Conservation (phyloP, 75 land plant species). For the Selaginella moellendorffii region DNA sequence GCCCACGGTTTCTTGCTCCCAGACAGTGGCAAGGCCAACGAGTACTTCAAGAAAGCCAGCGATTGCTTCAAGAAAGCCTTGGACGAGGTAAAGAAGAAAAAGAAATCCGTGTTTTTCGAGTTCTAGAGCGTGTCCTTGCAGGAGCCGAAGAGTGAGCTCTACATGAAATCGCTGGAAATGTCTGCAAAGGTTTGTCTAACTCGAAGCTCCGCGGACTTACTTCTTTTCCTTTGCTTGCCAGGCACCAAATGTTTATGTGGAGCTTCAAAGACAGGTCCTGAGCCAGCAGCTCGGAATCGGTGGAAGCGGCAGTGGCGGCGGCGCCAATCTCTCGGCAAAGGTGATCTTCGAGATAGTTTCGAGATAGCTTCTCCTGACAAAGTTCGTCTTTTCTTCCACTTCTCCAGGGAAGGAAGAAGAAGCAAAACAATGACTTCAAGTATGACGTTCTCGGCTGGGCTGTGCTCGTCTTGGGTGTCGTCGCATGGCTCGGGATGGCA, state of each 20-base stretch:
- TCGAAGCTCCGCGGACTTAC: background rate
- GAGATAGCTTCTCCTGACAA: background rate
- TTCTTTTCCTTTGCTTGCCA: too few species aligned
- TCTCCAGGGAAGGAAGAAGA: constrained; percentile 36
- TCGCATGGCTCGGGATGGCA: constrained; percentile 55
- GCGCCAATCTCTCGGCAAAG: background rate
- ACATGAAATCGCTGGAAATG: constrained; percentile 1
- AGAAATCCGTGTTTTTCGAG: background rate
- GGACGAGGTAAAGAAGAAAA: constrained; percentile 2
- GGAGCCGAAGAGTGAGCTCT: constrained; percentile 1
- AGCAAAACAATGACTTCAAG: constrained; percentile 42
- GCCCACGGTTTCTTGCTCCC: constrained; percentile 2
- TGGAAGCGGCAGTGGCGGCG: background rate
- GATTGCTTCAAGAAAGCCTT: background rate
- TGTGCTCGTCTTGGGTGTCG: constrained; percentile 50
- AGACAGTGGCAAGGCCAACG: constrained; percentile 2
- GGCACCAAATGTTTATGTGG: background rate
- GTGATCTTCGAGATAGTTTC: background rate
- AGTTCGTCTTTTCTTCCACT: background rate
- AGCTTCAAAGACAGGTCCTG: constrained; percentile 1
- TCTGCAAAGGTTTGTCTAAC: background rate
- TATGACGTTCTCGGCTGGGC: constrained; percentile 64
- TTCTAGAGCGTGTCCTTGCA: background rate
- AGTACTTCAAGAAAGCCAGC: constrained; percentile 1
- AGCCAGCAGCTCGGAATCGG: background rate